Conservation (phyloP, 2,329 filamentous ascomycete species). For the Colletotrichum truncatum region DNA sequence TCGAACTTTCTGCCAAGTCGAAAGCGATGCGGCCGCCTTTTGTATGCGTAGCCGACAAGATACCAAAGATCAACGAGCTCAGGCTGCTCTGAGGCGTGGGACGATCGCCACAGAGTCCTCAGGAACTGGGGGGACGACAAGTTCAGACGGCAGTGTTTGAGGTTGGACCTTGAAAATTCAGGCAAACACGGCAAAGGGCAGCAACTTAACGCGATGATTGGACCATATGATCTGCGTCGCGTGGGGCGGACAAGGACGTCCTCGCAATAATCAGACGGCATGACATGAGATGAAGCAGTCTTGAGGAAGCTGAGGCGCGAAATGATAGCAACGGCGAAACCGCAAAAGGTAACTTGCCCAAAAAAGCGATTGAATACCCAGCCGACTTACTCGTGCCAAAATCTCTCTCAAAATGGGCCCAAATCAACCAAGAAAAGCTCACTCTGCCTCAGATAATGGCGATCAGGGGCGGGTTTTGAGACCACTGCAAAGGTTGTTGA, state of each 20-base stretch:
- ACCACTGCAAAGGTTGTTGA: background rate
- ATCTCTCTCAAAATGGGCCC: background rate
- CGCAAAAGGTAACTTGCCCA: background rate
- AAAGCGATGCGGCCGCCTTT: background rate
- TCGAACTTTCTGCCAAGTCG: background rate
- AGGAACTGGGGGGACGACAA: background rate
- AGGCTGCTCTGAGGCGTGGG: background rate
- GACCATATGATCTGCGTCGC: background rate
- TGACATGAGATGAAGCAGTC: conserved; percentile 22
- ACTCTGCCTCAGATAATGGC: background rate
- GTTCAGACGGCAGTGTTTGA: conserved; percentile 27
- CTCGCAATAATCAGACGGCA: conserved; percentile 14
- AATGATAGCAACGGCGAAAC: background rate
- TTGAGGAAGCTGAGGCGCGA: background rate
- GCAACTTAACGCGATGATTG: conserved; percentile 7
- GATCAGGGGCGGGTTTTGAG: background rate
- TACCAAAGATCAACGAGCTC: background rate
- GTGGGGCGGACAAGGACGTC: background rate
- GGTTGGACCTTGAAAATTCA: conserved; percentile 5
- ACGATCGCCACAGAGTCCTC: background rate
- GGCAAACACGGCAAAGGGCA: background rate
- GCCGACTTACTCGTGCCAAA: background rate
- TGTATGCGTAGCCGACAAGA: background rate
- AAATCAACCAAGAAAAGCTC: background rate
- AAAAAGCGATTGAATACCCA: background rate